Base-by-base conservation (phyloP, 78 protist genomes). In the Fonticula alba region DNA sequence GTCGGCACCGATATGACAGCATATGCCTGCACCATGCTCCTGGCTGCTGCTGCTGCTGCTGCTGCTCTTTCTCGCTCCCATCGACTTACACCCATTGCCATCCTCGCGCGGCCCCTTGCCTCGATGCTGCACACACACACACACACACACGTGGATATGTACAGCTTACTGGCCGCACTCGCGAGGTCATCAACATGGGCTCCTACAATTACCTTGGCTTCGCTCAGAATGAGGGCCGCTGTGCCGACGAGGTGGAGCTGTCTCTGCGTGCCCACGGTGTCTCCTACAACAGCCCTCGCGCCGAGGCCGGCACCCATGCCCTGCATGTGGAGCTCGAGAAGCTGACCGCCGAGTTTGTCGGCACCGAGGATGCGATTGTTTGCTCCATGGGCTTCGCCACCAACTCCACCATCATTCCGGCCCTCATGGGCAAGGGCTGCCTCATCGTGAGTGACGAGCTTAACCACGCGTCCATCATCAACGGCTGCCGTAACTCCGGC, bases 361-460 rank as follows among this genome's bases (percentile, higher is more conserved):
- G 93, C 26, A 76, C 76, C 59, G 47, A 35, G 49, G 64, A 15
- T 0, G 89, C 97, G 0, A 20, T 92, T n/a, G 81, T 84, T 13
- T 29, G 71, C 52, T 93, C 89, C 35, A 92, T 93, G 97, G 99
- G 99, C 40, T 95, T 84, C 54, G 98, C 97, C 14, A 95, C 99
- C 62, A 95, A 95, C 75, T 73, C 91, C 35, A 88, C 94, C 3
- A 56, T 64, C 49, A 52, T 95, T 31, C 95, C 98, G 17, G 73
- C 82, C 15, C 67, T 92, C 20, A 73, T 76, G 53, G 72, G 71
- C 40, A 68, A 72, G 78, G 97, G 94, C 20, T 69, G 60, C 19
- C 80, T 96, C 53, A 26, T 95, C 29, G 40, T 93, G 51, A 57
- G 75, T 22, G 99, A 94, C 75, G 27, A 69, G 22, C 68, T 86